Base-by-base conservation (phyloP, 2,329 filamentous ascomycete species). In the Myrmaecium sp. region DNA sequence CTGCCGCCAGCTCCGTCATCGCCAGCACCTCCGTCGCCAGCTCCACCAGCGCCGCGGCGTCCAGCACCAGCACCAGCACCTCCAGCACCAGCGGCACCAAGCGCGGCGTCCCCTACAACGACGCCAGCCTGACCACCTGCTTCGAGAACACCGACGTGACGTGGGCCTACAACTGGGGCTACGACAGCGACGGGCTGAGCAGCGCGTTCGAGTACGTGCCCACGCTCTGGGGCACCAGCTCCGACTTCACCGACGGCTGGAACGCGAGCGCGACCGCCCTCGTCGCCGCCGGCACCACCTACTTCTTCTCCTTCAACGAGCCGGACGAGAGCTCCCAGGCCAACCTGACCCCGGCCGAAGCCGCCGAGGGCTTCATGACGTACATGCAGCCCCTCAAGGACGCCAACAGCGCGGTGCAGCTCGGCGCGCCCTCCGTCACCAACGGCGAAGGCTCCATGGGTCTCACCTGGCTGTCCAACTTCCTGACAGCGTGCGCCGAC, bases 151-250 rank as follows among this genome's bases (percentile, higher is more conserved):
- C 47, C 26, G 48, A 51, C 21, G 59, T 67, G 42, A 50, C 52
- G 21, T 80, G 74, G 69, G 62, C 54, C 25, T 77, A 76, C 62
- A 78, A 78, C 64, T 81, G 75, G 75, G 69, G 53, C 23, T 59
- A 61, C n/a, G n/a, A n/a, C n/a, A n/a, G n/a, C n/a, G n/a, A n/a
- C n/a, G n/a, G n/a, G n/a, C n/a, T n/a, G n/a, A n/a, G n/a, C n/a
- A n/a, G n/a, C n/a, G n/a, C n/a, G n/a, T n/a, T 69, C 37, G 57
- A 62, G 44, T 80, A 56, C 51, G 60, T 74, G 25, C 74, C 74
- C 33, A 72, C 69, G 51, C 64, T 79, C 25, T 76, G 70, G 72
- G 62, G 66, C 28, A 47, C 59, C 29, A 37, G 37, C 8, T 30
- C 41, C 6, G 47, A 51, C 8, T 58, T 65, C 46, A 58, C 58